Percentiles rank a stretch among this genome's conserved stretches.
Conservation (phyloP, 176 grass and related monocot genomes). For the Thalia dealbata region DNA sequence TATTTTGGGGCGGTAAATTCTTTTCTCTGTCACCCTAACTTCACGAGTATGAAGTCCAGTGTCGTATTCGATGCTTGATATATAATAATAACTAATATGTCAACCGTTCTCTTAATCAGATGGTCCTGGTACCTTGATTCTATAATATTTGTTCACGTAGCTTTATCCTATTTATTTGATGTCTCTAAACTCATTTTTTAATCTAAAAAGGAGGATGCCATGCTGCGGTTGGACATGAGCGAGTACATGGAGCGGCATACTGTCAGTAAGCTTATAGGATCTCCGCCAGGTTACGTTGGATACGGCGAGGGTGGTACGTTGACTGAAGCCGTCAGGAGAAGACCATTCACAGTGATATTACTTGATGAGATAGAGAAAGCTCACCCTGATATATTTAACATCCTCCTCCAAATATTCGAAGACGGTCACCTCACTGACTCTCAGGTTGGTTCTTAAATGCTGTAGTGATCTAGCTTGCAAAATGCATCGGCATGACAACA, state of each 20-base stretch:
- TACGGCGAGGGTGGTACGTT: conserved; percentile 85
- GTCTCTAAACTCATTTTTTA: conserved; percentile 5
- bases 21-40: not conserved
- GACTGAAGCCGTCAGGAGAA: conserved; percentile 85
- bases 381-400: conserved; percentile 95
- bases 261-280: conserved; percentile 91
- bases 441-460: conserved; percentile 39
- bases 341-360: conserved; percentile 79
- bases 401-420: conserved; percentile 98
- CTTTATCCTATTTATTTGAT: conserved; percentile 11
- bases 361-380: conserved; percentile 99
- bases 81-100: too few species aligned
- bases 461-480: not conserved
- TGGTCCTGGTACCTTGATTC: not conserved
- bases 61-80: too few species aligned
- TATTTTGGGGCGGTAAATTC: conserved; percentile 77
- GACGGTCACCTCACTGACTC: conserved; percentile 81
- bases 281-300: conserved; percentile 93
- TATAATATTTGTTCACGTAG: not conserved
- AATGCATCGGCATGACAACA: too few species aligned
- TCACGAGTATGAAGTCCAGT: not conserved
- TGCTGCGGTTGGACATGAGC: conserved; percentile 95
- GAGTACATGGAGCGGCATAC: conserved; percentile 96
- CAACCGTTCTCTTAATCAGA: not conserved
- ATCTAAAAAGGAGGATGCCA: conserved; percentile 57